Percentiles rank a stretch among this genome's conserved stretches.
These are phyloP conservation scores for Ceriops zippeliana DNA, from an alignment of 345 rosid genomes.

Conservation along the genomic window DNA sequence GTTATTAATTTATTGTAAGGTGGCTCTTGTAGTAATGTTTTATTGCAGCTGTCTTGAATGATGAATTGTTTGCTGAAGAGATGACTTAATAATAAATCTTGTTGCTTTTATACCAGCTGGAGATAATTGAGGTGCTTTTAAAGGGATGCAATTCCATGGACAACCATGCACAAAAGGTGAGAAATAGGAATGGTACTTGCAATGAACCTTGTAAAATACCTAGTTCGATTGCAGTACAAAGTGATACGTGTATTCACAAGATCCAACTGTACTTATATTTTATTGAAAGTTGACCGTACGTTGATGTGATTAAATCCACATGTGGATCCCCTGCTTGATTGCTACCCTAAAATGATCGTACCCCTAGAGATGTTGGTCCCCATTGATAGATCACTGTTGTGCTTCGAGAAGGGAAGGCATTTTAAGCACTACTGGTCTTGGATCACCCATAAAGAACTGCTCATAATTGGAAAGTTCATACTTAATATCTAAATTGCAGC, in stretches of 20 bases:
- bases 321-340: neutral
- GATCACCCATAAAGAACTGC: no score
- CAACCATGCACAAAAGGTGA: conserved; percentile 64
- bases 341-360: neutral
- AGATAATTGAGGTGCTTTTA: conserved; percentile 56
- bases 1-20: no score
- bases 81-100: neutral
- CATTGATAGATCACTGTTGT: neutral
- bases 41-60: neutral
- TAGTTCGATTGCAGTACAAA: neutral
- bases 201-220: neutral
- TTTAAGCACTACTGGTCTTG: no score
- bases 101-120: conserved; percentile 19
- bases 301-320: neutral
- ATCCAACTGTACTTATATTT: neutral
- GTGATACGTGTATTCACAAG: neutral
- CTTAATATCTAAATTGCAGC: no score
- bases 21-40: no score
- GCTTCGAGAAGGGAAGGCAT: no score
- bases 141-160: conserved; percentile 74
- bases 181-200: neutral
- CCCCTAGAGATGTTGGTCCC: neutral
- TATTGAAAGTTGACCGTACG: neutral
- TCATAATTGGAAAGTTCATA: no score
- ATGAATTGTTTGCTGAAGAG: neutral